Percentiles rank a stretch among this genome's conserved stretches.
Evolutionary conservation across 2,329 filamentous ascomycete species (phyloP).

Genomic region (Hypoxylon sp.): DNA sequence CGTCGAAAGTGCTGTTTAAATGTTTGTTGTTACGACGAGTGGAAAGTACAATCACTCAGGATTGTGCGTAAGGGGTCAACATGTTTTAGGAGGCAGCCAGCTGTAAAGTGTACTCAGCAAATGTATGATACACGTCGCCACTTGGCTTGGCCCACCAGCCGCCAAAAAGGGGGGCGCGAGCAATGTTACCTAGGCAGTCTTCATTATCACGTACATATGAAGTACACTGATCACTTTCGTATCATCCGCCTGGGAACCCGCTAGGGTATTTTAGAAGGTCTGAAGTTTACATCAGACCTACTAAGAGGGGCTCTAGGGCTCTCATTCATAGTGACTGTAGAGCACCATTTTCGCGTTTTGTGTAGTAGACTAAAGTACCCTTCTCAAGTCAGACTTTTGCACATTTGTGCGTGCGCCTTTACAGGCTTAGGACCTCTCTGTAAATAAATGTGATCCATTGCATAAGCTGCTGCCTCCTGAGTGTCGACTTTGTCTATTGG

Average conservation of each 20-base stretch:
- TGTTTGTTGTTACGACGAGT: not conserved
- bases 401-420: not conserved
- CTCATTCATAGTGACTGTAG: too few relatives aligned
- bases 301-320: not conserved
- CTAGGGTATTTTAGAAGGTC: not conserved
- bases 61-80: not conserved
- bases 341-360: not conserved
- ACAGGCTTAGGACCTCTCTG: not conserved
- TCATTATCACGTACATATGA: too few relatives aligned
- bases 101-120: not conserved
- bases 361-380: not conserved
- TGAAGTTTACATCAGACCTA: not conserved
- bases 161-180: too few relatives aligned
- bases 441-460: not conserved
- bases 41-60: not conserved
- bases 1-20: not conserved
- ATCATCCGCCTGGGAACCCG: not conserved
- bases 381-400: not conserved
- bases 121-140: constrained; percentile 5
- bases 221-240: not conserved
- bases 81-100: not conserved
- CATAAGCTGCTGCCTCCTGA: not conserved
- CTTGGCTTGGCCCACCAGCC: not conserved
- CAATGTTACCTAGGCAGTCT: too few relatives aligned
- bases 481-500: not conserved